Evolutionary conservation across 108 stramenopile genomes (phyloP).

Genomic region (Skeletonema potamos): DNA sequence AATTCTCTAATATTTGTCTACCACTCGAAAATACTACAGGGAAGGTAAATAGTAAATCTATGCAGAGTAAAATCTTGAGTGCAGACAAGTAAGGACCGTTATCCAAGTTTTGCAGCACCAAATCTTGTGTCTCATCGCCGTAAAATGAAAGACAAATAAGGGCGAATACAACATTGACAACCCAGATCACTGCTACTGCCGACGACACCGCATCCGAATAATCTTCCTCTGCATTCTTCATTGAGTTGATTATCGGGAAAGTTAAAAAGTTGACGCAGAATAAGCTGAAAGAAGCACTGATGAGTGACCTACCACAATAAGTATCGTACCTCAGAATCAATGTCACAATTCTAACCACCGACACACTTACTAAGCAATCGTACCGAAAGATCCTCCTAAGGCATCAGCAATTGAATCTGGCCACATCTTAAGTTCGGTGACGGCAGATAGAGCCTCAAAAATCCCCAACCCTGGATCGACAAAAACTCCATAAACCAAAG

Average conservation of each 20-base stretch:
- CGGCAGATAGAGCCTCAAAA: constrained; percentile 6
- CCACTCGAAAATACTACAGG: constrained; percentile 47
- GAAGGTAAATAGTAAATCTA: constrained; percentile 49
- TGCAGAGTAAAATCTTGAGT: constrained; percentile 44
- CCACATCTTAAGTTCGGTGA: constrained; percentile 29
- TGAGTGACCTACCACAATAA: too few relatives aligned
- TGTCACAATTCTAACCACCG: too few relatives aligned
- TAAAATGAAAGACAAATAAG: constrained; percentile 45
- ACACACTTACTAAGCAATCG: constrained; percentile 51
- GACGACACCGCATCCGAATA: constrained; percentile 28
- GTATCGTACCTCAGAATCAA: too few relatives aligned
- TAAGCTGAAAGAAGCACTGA: too few relatives aligned
- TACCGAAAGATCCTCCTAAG: constrained; percentile 50
- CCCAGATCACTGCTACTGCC: constrained; percentile 45
- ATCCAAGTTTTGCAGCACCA: constrained; percentile 45
- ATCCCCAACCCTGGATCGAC: constrained; percentile 50
- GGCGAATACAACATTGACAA: constrained; percentile 46
- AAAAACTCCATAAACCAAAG: constrained; percentile 41
- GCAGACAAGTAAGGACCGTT: constrained; percentile 44
- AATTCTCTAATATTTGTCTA: constrained; percentile 49
- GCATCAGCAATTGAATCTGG: constrained; percentile 34
- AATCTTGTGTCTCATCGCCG: constrained; percentile 41
- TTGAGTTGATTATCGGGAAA: constrained; percentile 47
- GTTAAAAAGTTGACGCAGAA: constrained; percentile 50
- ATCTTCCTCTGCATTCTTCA: constrained; percentile 35